These are phyloP conservation scores for Talaromyces sp. DNA, from an alignment of 2,329 filamentous ascomycete species.

Conservation along the genomic window DNA sequence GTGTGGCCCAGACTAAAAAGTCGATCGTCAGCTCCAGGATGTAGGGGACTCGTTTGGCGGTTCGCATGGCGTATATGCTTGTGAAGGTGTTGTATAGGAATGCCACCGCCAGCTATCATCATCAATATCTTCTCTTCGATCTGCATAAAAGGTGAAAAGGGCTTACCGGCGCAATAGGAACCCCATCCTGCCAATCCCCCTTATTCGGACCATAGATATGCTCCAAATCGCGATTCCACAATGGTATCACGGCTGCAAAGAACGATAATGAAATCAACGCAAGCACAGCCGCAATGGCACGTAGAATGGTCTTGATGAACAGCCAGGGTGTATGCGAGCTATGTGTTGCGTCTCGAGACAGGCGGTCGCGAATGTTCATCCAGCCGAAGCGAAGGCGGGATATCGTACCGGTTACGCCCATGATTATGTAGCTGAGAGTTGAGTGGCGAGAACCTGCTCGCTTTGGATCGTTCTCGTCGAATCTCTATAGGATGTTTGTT, in stretches of 20 bases:
- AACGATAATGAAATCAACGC: conserved; percentile 27
- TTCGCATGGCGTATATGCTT: conserved; percentile 20
- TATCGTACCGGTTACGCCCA: not conserved
- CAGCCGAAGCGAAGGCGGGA: conserved; percentile 16
- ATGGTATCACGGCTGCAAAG: conserved; percentile 28
- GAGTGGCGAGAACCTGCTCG: not conserved
- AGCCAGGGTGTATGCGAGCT: conserved; percentile 10
- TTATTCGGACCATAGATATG: conserved; percentile 25
- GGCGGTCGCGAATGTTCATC: conserved; percentile 9
- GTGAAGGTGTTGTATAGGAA: conserved; percentile 24
- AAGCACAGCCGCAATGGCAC: conserved; percentile 22
- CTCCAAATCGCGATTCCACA: conserved; percentile 29
- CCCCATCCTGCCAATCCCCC: conserved; percentile 33
- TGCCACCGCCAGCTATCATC: conserved; percentile 21
- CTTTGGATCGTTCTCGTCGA: too few relatives aligned
- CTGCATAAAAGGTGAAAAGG: not conserved
- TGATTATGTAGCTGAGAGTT: not conserved
- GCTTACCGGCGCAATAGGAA: conserved; percentile 28
- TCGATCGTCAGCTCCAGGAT: conserved; percentile 18
- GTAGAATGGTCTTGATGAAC: conserved; percentile 22
- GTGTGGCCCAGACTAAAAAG: conserved; percentile 20
- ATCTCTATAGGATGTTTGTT: not conserved
- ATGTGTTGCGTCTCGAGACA: conserved; percentile 6
- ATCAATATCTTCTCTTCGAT: not conserved
- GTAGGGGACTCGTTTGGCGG: conserved; percentile 11